phyloP scores from a whole-genome alignment of 176 grass and related monocot genomes.

The Carex parvula region DNA sequence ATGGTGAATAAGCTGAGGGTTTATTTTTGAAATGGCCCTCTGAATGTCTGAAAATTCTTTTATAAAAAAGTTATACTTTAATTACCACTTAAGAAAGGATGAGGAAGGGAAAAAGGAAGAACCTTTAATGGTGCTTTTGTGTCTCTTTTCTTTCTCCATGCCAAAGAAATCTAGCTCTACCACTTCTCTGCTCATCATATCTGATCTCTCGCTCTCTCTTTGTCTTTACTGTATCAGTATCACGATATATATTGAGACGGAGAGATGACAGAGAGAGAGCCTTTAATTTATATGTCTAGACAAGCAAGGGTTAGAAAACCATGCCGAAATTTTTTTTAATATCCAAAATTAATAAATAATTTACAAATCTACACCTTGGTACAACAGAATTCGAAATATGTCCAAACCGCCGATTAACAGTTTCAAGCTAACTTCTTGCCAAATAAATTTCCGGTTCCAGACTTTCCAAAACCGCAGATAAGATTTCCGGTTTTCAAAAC shows the following conservation, averaged over 20 bases:
- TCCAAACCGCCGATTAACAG: too few species aligned
- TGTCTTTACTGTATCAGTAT: too few species aligned
- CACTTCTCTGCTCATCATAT: constrained; percentile 15
- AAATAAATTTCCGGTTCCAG: too few species aligned
- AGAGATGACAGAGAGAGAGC: neutral
- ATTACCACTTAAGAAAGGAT: neutral
- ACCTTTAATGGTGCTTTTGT: constrained; percentile 21
- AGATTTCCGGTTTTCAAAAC: too few species aligned
- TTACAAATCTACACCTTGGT: too few species aligned
- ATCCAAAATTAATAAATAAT: too few species aligned
- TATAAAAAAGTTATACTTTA: neutral
- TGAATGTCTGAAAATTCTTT: neutral
- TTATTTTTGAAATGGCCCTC: constrained; percentile 64
- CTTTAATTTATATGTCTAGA: neutral
- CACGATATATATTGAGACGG: neutral
- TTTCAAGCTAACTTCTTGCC: too few species aligned
- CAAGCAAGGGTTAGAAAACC: neutral
- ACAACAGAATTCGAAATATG: too few species aligned
- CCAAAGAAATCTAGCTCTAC: constrained; percentile 41
- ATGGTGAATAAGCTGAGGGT: constrained; percentile 40
- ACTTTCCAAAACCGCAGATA: too few species aligned
- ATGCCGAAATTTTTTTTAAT: neutral
- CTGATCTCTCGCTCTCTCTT: neutral
- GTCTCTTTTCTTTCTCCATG: constrained; percentile 30
- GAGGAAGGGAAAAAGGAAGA: neutral